Percentiles rank a stretch among this genome's conserved stretches.
Conservation (phyloP, 176 grass and related monocot genomes). For the Zea mays region Zm-B73-REFERENCE-NAM-5.0 NC_050103.1:163497001-163497500, state of each 20-base stretch:
- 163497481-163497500: not conserved
- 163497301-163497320: not conserved
- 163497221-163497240: not conserved
- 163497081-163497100: not conserved
- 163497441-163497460: not conserved
- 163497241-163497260: not conserved
- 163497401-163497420: not conserved
- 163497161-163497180: not conserved
- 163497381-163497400: not conserved
- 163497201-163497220: not conserved
- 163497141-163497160: not conserved
- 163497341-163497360: not conserved
- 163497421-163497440: not conserved
- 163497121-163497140: conserved; percentile 11
- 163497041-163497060: not conserved
- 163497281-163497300: not conserved
- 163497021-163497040: too few species aligned
- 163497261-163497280: not conserved
- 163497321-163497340: too few species aligned
- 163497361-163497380: not conserved
- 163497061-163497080: not conserved
- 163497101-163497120: not conserved
- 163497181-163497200: not conserved
- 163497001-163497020: too few species aligned
- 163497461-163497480: not conserved